Percentiles rank a stretch among this genome's conserved stretches.
Conservation (phyloP, 352 stramenopile species). For the Pythium chondricola region DNA sequence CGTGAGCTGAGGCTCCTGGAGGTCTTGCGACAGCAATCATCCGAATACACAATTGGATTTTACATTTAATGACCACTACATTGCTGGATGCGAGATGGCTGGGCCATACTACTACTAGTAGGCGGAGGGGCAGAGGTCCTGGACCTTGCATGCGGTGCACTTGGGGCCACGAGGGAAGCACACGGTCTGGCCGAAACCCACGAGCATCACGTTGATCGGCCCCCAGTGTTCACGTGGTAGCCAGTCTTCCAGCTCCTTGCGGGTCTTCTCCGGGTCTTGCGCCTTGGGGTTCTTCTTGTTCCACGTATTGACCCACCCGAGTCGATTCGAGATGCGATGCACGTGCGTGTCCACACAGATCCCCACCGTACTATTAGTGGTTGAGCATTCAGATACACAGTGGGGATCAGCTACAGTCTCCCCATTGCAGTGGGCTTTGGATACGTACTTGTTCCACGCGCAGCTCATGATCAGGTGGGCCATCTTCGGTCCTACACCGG, state of each 20-base stretch:
- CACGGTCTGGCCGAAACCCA: slow-evolving; percentile 95
- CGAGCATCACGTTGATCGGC: slow-evolving; percentile 90
- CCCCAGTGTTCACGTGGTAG: slow-evolving; percentile 88
- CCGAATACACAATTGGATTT: no score
- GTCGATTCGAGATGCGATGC: slow-evolving; percentile 94
- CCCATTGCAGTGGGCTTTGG: no score
- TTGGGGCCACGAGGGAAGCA: slow-evolving; percentile 66
- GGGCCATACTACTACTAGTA: no score
- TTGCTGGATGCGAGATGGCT: no score
- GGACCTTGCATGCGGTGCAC: slow-evolving; percentile 67
- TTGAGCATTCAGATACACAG: background rate
- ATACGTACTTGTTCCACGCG: slow-evolving; percentile 80
- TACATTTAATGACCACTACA: no score
- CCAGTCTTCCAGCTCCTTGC: slow-evolving; percentile 92
- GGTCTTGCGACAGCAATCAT: no score
- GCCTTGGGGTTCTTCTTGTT: slow-evolving; percentile 78
- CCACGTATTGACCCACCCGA: slow-evolving; percentile 90
- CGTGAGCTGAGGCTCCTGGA: no score
- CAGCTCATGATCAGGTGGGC: slow-evolving; percentile 93
- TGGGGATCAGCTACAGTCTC: background rate
- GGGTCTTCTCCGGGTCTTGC: slow-evolving; percentile 90
- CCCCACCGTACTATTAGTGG: slow-evolving; percentile 60
- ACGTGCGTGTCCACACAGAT: slow-evolving; percentile 98
- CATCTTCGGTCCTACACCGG: slow-evolving; percentile 96
- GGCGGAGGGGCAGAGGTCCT: slow-evolving; percentile 61